A percentile compares a stretch with the other conserved stretches of the same genome.
These are phyloP conservation scores for Ceratocystis cacaofunesta DNA, from an alignment of 2,329 filamentous ascomycete genomes.

Conservation along the genomic window DNA sequence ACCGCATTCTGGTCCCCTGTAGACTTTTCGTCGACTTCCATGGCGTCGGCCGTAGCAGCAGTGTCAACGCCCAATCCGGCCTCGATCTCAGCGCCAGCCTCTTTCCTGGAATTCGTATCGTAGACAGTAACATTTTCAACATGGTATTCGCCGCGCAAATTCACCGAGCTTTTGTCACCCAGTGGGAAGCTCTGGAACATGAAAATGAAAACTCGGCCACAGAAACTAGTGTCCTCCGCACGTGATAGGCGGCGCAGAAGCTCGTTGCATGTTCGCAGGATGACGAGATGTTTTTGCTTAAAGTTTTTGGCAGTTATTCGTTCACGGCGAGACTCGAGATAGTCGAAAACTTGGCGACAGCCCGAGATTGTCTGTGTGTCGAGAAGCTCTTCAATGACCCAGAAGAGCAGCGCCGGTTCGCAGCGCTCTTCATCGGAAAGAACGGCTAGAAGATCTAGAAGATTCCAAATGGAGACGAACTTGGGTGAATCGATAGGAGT, in stretches of 20 bases:
- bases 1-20: conserved; percentile 23
- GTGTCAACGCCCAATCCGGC: conserved; percentile 18
- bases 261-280: conserved; percentile 90
- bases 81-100: conserved; percentile 16
- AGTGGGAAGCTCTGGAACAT: conserved; percentile 95
- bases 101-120: conserved; percentile 39
- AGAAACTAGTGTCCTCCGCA: conserved; percentile 93
- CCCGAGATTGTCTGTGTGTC: conserved; percentile 91
- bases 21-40: conserved; percentile 47
- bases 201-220: conserved; percentile 94
- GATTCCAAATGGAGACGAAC: conserved; percentile 80
- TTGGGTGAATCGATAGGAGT: conserved; percentile 61
- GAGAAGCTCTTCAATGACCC: conserved; percentile 84
- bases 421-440: conserved; percentile 67
- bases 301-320: conserved; percentile 69
- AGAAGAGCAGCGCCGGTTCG: conserved; percentile 71
- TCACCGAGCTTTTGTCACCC: conserved; percentile 93
- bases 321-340: conserved; percentile 83
- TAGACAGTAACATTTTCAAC: conserved; percentile 84
- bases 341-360: conserved; percentile 85
- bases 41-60: conserved; percentile 31
- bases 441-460: conserved; percentile 80
- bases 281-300: conserved; percentile 70
- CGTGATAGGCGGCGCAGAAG: conserved; percentile 84
- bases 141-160: conserved; percentile 89